Percentiles rank a stretch among this genome's conserved stretches.
phyloP scores from a whole-genome alignment of 208 protist species.

The Leishmania mexicana region DNA sequence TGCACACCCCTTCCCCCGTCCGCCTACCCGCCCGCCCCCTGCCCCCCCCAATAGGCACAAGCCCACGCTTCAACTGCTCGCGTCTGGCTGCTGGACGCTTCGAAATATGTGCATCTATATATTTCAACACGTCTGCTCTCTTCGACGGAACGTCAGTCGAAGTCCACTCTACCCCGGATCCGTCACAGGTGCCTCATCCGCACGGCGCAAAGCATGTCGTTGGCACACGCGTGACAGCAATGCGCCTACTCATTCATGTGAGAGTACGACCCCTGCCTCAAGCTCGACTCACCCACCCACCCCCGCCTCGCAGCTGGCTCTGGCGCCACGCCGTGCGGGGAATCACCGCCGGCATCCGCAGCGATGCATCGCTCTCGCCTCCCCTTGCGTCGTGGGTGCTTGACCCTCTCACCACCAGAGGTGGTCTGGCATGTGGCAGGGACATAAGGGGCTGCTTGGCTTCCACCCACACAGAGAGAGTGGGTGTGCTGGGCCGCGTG shows the following conservation, averaged over 20 bases:
- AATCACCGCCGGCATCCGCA: not conserved
- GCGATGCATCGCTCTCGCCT: no score
- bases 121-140: no score
- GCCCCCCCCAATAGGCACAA: no score
- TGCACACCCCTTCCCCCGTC: not conserved
- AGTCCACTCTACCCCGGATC: no score
- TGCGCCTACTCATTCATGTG: not conserved
- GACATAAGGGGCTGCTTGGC: not conserved
- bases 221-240: not conserved
- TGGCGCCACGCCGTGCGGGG: not conserved
- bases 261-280: not conserved
- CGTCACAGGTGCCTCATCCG: no score
- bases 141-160: not conserved
- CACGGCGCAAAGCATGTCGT: not conserved
- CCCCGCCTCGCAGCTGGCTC: not conserved
- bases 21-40: no score
- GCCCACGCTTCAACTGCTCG: not conserved
- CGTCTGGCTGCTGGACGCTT: not conserved
- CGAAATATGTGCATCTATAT: not conserved
- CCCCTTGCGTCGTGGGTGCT: no score
- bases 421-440: not conserved
- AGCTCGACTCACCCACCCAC: not conserved
- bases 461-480: not conserved
- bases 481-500: not conserved
- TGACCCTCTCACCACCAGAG: not conserved